phyloP scores from a whole-genome alignment of 2,329 filamentous ascomycete species.

The Phialophora chinensis region DNA sequence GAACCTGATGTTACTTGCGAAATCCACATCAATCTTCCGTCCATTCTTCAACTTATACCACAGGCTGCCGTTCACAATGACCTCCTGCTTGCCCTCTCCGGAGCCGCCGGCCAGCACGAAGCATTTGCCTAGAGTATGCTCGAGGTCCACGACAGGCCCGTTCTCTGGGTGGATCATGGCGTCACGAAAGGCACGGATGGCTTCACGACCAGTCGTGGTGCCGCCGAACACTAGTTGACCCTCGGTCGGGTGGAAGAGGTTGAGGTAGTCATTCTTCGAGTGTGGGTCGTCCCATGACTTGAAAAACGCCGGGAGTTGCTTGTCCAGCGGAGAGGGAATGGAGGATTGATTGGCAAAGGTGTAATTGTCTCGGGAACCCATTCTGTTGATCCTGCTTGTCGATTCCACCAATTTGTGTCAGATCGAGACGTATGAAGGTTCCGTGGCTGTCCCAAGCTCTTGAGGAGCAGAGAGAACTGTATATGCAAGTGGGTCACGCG shows the following conservation, averaged over 20 bases:
- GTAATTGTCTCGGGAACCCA: conserved; percentile 31
- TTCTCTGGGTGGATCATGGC: conserved; percentile 33
- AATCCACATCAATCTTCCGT: conserved; percentile 27
- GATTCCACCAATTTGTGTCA: not conserved
- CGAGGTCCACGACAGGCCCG: conserved; percentile 30
- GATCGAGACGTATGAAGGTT: too few relatives aligned
- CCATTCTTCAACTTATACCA: conserved; percentile 34
- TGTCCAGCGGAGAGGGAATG: conserved; percentile 25
- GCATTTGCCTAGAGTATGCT: conserved; percentile 31
- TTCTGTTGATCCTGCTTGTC: conserved; percentile 13
- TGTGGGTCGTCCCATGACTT: conserved; percentile 31
- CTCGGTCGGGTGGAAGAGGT: conserved; percentile 26
- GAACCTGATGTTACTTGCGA: conserved; percentile 28
- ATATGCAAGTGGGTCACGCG: too few relatives aligned
- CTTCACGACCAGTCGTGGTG: conserved; percentile 27
- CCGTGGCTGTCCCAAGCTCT: too few relatives aligned
- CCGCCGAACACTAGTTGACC: conserved; percentile 28
- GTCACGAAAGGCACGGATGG: conserved; percentile 28
- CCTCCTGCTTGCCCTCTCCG: conserved; percentile 24
- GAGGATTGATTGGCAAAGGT: conserved; percentile 30
- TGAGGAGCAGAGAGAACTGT: too few relatives aligned
- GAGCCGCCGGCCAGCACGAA: conserved; percentile 29
- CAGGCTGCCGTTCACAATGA: conserved; percentile 32
- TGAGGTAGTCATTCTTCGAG: conserved; percentile 24
- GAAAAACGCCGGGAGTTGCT: conserved; percentile 30